These are phyloP conservation scores for Plasmodium reichenowi DNA, from an alignment of 169 alveolate genomes.

Conservation along the genomic window DNA sequence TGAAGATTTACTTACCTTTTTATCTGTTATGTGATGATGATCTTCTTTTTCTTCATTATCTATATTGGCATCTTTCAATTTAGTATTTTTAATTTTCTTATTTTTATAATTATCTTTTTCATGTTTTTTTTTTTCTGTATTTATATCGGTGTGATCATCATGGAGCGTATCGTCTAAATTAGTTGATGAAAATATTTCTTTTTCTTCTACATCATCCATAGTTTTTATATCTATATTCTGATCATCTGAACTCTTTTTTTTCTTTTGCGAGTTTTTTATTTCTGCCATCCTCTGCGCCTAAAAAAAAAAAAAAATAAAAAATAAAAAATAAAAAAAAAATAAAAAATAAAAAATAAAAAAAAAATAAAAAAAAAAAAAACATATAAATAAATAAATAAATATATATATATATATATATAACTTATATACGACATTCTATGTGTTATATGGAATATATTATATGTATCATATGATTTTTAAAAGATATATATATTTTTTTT, in stretches of 20 bases:
- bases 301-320: neutral
- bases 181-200: neutral
- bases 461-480: too few relatives aligned
- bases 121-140: neutral
- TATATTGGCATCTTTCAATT: neutral
- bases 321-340: neutral
- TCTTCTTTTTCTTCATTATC: neutral
- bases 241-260: neutral
- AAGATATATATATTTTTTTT: neutral
- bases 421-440: neutral
- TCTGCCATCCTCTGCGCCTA: slow-evolving; percentile 67
- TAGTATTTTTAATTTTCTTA: neutral
- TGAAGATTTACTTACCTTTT: slow-evolving; percentile 26
- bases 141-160: slow-evolving; percentile 7
- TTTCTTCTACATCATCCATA: slow-evolving; percentile 9
- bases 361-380: neutral
- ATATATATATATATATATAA: neutral
- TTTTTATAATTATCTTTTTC: neutral
- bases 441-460: too few relatives aligned
- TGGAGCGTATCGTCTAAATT: slow-evolving; percentile 23
- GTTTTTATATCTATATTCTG: slow-evolving; percentile 2
- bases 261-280: slow-evolving; percentile 32
- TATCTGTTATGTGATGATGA: neutral
- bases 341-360: neutral
- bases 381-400: neutral